Percentiles rank a stretch among this genome's conserved stretches.
Evolutionary conservation across 192 early-diverging fungal genomes (phyloP).

Genomic region (Podila epigama): DNA sequence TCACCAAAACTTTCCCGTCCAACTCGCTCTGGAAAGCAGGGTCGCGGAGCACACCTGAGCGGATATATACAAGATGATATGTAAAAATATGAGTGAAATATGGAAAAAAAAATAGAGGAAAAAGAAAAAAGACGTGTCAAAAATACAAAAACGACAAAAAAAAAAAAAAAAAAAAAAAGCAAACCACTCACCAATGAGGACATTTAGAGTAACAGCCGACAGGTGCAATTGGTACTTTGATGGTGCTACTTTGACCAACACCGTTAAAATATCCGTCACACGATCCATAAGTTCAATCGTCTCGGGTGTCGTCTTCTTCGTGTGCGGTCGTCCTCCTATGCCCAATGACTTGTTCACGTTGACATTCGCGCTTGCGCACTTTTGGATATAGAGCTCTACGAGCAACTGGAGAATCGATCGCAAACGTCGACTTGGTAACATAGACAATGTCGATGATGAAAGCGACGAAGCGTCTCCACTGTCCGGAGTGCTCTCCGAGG

Average conservation of each 20-base stretch:
- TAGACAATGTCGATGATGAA: not conserved
- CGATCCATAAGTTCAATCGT: conserved; percentile 39
- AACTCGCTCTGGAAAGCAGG: conserved; percentile 51
- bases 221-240: conserved; percentile 55
- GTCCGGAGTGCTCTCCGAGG: not conserved
- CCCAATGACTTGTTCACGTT: not conserved
- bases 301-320: conserved; percentile 33
- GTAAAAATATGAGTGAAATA: not conserved
- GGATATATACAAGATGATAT: not conserved
- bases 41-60: conserved; percentile 52
- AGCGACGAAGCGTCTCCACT: not conserved
- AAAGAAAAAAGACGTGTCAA: not conserved
- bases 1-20: conserved; percentile 54
- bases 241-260: conserved; percentile 53
- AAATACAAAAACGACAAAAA: not conserved
- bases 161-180: not conserved
- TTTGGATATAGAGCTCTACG: conserved; percentile 29
- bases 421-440: conserved; percentile 17
- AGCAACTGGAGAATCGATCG: conserved; percentile 32
- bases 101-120: not conserved
- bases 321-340: not conserved
- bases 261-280: conserved; percentile 54
- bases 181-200: conserved; percentile 49
- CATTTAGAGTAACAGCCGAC: conserved; percentile 58
- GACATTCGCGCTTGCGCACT: conserved; percentile 6